phyloP scores from a whole-genome alignment of 129 eudicot genomes.

The Flaveria linearis region DNA sequence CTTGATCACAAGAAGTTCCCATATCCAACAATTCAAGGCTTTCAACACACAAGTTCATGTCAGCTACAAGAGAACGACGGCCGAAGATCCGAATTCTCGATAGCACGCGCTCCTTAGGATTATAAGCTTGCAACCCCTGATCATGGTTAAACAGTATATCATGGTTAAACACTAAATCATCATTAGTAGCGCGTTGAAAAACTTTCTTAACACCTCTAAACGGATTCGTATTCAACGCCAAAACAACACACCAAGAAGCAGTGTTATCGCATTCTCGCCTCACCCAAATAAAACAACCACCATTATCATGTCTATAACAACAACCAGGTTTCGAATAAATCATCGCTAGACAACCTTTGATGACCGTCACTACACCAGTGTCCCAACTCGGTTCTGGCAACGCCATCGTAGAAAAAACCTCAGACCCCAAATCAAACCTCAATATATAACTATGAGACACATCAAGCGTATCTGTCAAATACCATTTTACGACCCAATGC shows the following conservation, averaged over 20 bases:
- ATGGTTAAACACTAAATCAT: neutral
- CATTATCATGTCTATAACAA: no score
- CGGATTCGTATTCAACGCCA: neutral
- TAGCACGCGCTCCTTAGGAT: neutral
- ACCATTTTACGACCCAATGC: neutral
- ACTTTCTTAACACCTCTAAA: neutral
- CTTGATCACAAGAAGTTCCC: neutral
- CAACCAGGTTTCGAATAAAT: neutral
- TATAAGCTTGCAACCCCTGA: neutral
- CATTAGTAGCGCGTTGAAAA: neutral
- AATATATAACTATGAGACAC: neutral
- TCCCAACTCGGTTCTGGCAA: conserved; percentile 8
- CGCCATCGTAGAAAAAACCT: conserved; percentile 11
- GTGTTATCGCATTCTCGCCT: neutral
- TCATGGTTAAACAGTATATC: neutral
- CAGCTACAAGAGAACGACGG: neutral
- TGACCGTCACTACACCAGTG: neutral
- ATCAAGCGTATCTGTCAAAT: no score
- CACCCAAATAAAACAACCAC: conserved; percentile 4
- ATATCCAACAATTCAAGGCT: conserved; percentile 2
- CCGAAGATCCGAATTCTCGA: neutral
- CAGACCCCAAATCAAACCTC: conserved; percentile 16
- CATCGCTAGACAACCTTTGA: conserved; percentile 16
- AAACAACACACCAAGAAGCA: conserved; percentile 9
- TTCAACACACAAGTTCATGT: neutral